Evolutionary conservation across 148 eudicot species (phyloP).

Genomic region (Chenopodium album): DNA sequence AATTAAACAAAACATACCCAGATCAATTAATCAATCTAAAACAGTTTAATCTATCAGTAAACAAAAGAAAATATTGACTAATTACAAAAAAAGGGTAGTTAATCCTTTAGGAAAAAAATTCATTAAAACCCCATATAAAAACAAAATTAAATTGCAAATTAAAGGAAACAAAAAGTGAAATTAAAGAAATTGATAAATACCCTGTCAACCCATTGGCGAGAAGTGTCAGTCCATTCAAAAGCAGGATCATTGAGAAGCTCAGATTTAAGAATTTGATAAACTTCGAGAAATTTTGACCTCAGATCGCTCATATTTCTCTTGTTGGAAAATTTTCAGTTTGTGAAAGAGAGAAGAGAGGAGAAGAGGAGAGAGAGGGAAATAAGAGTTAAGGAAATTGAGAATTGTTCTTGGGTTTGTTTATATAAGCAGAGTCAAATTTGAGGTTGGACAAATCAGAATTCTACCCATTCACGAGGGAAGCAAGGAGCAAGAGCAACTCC

Average conservation of each 20-base stretch:
- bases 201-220: conserved; percentile 77
- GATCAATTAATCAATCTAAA: conserved; percentile 15
- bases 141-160: background rate
- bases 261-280: conserved; percentile 66
- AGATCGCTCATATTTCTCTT: conserved; percentile 48
- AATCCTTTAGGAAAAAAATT: background rate
- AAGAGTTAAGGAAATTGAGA: background rate
- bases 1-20: conserved; percentile 20
- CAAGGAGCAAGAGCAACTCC: too few relatives aligned
- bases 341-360: background rate
- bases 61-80: background rate
- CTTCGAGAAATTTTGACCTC: conserved; percentile 53
- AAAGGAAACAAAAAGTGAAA: background rate
- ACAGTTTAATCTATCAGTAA: background rate
- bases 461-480: background rate
- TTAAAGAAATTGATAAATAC: conserved; percentile 19
- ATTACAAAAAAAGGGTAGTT: conserved; percentile 1
- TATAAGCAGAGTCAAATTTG: background rate
- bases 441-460: background rate
- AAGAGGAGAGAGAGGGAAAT: too few relatives aligned
- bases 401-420: background rate
- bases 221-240: conserved; percentile 65
- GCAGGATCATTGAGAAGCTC: conserved; percentile 76
- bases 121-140: background rate
- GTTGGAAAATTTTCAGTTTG: background rate